phyloP scores from a whole-genome alignment of 2,329 filamentous ascomycete species.

The Neurospora crassa region DNA sequence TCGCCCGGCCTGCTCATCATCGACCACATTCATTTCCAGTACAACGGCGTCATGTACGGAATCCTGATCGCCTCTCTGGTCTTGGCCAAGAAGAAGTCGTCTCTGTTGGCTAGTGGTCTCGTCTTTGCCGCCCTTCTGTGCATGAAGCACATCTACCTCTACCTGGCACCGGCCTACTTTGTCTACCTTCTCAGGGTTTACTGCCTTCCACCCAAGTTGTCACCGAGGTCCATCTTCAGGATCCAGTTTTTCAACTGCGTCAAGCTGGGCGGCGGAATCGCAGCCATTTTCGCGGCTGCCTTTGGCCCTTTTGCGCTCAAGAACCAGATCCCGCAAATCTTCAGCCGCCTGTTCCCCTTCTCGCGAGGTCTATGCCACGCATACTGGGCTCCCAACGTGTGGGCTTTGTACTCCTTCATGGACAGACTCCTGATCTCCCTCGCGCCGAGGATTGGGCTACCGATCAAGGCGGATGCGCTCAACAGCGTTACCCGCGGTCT shows the following conservation, averaged over 20 bases:
- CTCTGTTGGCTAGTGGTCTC: slow-evolving; percentile 68
- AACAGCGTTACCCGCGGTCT: slow-evolving; percentile 87
- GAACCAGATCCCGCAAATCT: slow-evolving; percentile 74
- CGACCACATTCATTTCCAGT: slow-evolving; percentile 98
- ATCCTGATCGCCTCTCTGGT: slow-evolving; percentile 80
- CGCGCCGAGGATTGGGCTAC: slow-evolving; percentile 69
- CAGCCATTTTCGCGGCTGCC: slow-evolving; percentile 63
- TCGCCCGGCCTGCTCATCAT: slow-evolving; percentile 93
- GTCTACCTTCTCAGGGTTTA: slow-evolving; percentile 84
- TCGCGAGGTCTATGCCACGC: slow-evolving; percentile 89
- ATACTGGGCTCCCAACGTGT: slow-evolving; percentile 96
- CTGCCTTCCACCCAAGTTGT: slow-evolving; percentile 74
- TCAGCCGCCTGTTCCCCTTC: slow-evolving; percentile 85
- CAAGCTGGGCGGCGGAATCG: slow-evolving; percentile 70
- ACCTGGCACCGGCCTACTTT: slow-evolving; percentile 92
- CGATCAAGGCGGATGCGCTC: slow-evolving; percentile 64
- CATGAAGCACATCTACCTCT: slow-evolving; percentile 97
- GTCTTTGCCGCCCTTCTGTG: slow-evolving; percentile 80
- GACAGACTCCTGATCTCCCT: slow-evolving; percentile 79
- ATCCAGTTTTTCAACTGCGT: slow-evolving; percentile 70
- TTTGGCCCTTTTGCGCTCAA: slow-evolving; percentile 82
- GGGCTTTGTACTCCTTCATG: slow-evolving; percentile 90
- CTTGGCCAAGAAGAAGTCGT: slow-evolving; percentile 64
- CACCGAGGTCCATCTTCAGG: slow-evolving; percentile 62
- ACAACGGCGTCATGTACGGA: slow-evolving; percentile 95